phyloP scores from a whole-genome alignment of 345 rosid species.

The Iberis pinnata region DNA sequence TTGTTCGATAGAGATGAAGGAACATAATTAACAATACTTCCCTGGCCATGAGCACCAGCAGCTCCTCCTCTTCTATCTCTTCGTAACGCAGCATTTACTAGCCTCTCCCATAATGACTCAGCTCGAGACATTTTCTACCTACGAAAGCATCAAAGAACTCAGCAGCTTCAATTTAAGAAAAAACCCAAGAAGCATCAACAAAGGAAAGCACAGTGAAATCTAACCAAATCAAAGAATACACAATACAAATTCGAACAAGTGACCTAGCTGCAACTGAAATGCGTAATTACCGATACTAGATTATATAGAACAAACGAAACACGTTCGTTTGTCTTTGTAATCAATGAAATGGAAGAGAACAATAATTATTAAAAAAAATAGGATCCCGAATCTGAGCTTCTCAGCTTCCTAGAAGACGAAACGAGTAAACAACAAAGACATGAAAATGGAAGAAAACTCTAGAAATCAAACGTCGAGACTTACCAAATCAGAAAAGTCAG shows the following conservation, averaged over 20 bases:
- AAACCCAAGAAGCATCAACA: not conserved
- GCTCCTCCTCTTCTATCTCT: constrained; percentile 59
- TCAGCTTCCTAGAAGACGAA: not conserved
- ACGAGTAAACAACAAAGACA: constrained; percentile 13
- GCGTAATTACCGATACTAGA: not conserved
- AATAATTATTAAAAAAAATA: too few species aligned
- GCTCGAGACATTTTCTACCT: constrained; percentile 59
- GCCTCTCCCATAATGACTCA: constrained; percentile 80
- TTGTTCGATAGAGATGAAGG: constrained; percentile 85
- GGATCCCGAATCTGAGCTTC: constrained; percentile 28
- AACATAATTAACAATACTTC: constrained; percentile 68
- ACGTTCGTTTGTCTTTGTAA: too few species aligned
- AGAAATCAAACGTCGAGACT: constrained; percentile 11
- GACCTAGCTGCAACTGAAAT: constrained; percentile 18
- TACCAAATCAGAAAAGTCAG: constrained; percentile 21
- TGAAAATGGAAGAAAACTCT: too few species aligned
- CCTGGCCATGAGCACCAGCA: constrained; percentile 42
- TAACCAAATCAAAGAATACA: not conserved
- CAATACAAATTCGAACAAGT: too few species aligned
- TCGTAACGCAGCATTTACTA: constrained; percentile 71
- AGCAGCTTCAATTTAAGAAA: too few species aligned
- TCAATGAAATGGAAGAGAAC: not conserved
- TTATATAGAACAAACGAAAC: constrained; percentile 9
- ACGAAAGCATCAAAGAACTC: constrained; percentile 6
- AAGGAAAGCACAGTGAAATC: not conserved